Base-by-base conservation (phyloP, 257 asterid genomes). In the Solanum sejunctum region DNA sequence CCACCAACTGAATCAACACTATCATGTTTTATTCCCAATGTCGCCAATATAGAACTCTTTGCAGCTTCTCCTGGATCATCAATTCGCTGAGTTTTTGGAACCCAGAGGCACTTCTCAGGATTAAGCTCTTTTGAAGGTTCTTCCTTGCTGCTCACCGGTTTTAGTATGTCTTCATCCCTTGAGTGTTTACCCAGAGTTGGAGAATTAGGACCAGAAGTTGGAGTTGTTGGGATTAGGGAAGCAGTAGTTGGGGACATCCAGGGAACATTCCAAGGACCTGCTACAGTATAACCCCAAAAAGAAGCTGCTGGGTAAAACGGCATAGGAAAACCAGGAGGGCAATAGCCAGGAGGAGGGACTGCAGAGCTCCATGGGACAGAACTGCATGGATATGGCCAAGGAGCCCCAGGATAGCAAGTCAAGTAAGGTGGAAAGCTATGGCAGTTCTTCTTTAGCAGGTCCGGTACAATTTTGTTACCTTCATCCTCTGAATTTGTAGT, bases 11-110 rank as follows among this genome's bases (percentile, higher is more conserved):
- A 88, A 85, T 91, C 91, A 6, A 28, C 85, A 61, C 70, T 75
- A 21, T 93, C 94, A 16, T 90, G 84, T 86, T 90, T 92, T 82
- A 92, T 93, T 52, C 98, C 98, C 55, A 95, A 83, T 1, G 95
- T 89, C 12, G 92, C 91, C 98, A 96, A 93, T 85, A 93, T 93
- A 41, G 98, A 95, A 84, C 97, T 95, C 90, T 86, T 93, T 41
- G 98, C 96, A 84, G 97, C 95, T 78, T 93, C 95, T 82, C 82
- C 93, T 1, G 96, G 97, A 63, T 93, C 97, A 67, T 91, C 93
- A 36, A 95, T 91, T 78, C 98, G 91, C 86, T 92, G 81, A 0
- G 98, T 93, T 87, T 94, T 95, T 5, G 98, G 99, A 79, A 91
- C 92, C 97, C 97, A 94, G 69, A 94, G 84, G 87, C 89, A 84